These are phyloP conservation scores for Aspergillus sp. DNA, from an alignment of 2,329 filamentous ascomycete species.

Conservation along the genomic window DNA sequence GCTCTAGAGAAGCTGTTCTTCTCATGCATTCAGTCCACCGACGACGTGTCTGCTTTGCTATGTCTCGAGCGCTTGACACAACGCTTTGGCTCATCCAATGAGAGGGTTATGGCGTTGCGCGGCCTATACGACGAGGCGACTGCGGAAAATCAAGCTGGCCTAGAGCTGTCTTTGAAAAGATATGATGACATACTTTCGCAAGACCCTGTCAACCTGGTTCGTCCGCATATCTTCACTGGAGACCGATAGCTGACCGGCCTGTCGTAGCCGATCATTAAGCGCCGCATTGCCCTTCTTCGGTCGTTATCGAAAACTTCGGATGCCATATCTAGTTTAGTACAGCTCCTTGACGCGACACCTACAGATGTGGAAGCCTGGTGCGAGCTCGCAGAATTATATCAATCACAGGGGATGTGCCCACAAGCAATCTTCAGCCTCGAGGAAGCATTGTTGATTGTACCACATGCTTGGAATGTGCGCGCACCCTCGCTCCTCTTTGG, in stretches of 20 bases:
- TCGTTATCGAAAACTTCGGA: conserved; percentile 72
- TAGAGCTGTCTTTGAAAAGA: conserved; percentile 72
- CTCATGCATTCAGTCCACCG: conserved; percentile 80
- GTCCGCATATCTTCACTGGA: conserved; percentile 36
- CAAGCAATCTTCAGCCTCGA: conserved; percentile 89
- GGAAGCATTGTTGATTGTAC: conserved; percentile 82
- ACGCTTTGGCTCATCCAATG: conserved; percentile 83
- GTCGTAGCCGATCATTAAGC: conserved; percentile 77
- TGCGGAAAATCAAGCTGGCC: conserved; percentile 66
- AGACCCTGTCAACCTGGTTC: conserved; percentile 78
- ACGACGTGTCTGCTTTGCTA: conserved; percentile 75
- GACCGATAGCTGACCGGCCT: conserved; percentile 35
- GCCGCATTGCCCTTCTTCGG: conserved; percentile 77
- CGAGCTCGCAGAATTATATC: conserved; percentile 86
- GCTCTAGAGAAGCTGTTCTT: conserved; percentile 86
- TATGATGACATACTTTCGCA: conserved; percentile 77
- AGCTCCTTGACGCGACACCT: conserved; percentile 79
- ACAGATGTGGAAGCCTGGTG: conserved; percentile 94
- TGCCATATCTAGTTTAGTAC: conserved; percentile 73
- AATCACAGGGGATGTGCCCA: conserved; percentile 74
- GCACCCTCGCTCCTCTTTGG: neutral
- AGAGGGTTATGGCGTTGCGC: conserved; percentile 80
- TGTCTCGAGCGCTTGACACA: conserved; percentile 75
- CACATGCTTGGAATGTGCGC: conserved; percentile 93
- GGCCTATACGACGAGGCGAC: conserved; percentile 85